phyloP scores from a whole-genome alignment of 139 green algal species.

The Eudorina sp. region DNA sequence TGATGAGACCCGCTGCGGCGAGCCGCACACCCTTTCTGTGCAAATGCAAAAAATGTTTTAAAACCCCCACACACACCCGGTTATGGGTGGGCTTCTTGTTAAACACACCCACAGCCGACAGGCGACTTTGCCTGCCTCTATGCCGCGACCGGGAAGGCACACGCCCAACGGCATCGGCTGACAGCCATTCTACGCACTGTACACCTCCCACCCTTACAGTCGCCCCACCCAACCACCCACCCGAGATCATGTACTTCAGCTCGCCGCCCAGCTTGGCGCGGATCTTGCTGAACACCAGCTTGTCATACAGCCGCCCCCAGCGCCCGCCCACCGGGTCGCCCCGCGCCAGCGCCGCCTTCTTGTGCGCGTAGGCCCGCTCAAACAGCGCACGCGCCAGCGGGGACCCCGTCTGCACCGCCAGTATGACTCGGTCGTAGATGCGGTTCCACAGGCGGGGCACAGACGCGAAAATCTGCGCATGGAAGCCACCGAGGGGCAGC shows the following conservation, averaged over 20 bases:
- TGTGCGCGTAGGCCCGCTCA: slow-evolving; percentile 82
- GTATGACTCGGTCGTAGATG: slow-evolving; percentile 93
- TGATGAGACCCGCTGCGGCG: not conserved
- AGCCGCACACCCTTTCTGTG: too few species aligned
- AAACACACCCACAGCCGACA: too few species aligned
- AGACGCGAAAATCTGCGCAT: slow-evolving; percentile 78
- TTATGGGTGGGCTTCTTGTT: too few species aligned
- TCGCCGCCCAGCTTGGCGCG: slow-evolving; percentile 80
- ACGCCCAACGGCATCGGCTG: too few species aligned
- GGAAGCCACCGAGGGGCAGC: not conserved
- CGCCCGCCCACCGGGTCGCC: slow-evolving; percentile 78
- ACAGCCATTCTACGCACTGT: too few species aligned
- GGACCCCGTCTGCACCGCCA: slow-evolving; percentile 63
- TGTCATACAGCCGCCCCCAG: slow-evolving; percentile 89
- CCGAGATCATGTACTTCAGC: slow-evolving; percentile 73
- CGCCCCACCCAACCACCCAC: slow-evolving; percentile 39
- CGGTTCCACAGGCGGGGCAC: slow-evolving; percentile 97
- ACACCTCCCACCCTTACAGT: not conserved
- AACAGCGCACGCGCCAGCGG: slow-evolving; percentile 82
- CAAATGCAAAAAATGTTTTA: too few species aligned
- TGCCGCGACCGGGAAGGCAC: too few species aligned
- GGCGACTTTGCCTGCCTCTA: too few species aligned
- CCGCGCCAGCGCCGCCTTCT: slow-evolving; percentile 73
- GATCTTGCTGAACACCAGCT: slow-evolving; percentile 97
- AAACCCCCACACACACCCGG: too few species aligned